Conservation (phyloP, 495 filamentous ascomycete species). For the Neurospora sp. region DNA sequence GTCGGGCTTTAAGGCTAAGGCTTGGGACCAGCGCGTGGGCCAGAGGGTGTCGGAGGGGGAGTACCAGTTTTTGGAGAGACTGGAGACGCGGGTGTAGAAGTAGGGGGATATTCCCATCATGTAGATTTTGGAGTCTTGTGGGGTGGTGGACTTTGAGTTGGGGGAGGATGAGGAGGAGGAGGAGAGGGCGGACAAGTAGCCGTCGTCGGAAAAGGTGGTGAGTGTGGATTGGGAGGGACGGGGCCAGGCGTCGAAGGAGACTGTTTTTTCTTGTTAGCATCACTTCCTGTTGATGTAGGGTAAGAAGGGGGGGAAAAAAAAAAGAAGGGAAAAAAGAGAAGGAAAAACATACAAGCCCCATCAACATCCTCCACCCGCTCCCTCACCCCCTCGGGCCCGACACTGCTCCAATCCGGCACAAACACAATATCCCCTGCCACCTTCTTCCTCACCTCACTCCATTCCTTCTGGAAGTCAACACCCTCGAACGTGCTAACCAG, state of each 20-base stretch:
- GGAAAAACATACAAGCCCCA: conserved; percentile 25
- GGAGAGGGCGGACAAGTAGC: background rate
- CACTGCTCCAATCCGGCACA: conserved; percentile 49
- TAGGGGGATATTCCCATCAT: conserved; percentile 68
- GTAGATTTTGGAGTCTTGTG: conserved; percentile 45
- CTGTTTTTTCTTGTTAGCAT: background rate
- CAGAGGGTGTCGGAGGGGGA: conserved; percentile 57
- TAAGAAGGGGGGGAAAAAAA: background rate
- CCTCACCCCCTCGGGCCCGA: conserved; percentile 36
- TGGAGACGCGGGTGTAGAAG: conserved; percentile 44
- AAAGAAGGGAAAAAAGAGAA: background rate
- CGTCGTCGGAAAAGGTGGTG: background rate
- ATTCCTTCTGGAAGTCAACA: conserved; percentile 36
- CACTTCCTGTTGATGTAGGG: too few relatives aligned
- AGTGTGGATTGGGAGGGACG: background rate
- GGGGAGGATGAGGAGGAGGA: background rate
- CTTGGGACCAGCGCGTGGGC: conserved; percentile 58
- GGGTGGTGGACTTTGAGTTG: background rate
- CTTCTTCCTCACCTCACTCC: conserved; percentile 38
- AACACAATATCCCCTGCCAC: conserved; percentile 38
- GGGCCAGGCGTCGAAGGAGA: conserved; percentile 61
- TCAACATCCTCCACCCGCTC: conserved; percentile 34
- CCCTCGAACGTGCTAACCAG: conserved; percentile 55
- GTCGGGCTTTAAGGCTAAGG: conserved; percentile 35
- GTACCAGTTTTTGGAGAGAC: conserved; percentile 53